Conservation (phyloP, 192 early-diverging fungal genomes). For the Gaertneriomyces semiglobifer region DNA sequence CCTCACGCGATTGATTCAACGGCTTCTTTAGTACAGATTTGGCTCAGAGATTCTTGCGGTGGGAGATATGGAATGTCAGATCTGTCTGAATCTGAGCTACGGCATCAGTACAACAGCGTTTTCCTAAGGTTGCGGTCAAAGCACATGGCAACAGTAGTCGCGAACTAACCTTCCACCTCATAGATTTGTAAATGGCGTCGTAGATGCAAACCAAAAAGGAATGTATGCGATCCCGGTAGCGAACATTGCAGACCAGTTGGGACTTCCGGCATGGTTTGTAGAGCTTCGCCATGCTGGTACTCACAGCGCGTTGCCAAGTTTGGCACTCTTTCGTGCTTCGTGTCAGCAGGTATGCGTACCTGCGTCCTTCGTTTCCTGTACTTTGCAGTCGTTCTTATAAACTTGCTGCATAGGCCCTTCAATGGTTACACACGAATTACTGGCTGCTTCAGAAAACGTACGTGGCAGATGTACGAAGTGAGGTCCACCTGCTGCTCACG, state of each 20-base stretch:
- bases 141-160: background rate
- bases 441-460: conserved; percentile 44
- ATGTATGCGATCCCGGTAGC: conserved; percentile 45
- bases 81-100: conserved; percentile 49
- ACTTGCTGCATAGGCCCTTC: conserved; percentile 34
- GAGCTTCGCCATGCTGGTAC: conserved; percentile 56
- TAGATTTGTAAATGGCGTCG: conserved; percentile 59
- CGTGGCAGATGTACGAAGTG: conserved; percentile 27
- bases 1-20: conserved; percentile 69
- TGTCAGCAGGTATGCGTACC: conserved; percentile 33
- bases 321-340: conserved; percentile 40
- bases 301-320: conserved; percentile 42
- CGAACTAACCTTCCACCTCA: background rate
- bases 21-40: conserved; percentile 56
- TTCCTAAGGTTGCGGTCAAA: conserved; percentile 40
- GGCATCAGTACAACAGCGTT: conserved; percentile 47
- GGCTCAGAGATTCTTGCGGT: conserved; percentile 47
- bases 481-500: conserved; percentile 18
- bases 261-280: conserved; percentile 57
- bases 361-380: background rate
- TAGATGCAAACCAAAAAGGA: conserved; percentile 49
- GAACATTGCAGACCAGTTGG: conserved; percentile 46
- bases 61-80: conserved; percentile 5
- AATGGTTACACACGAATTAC: conserved; percentile 50
- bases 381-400: background rate